Base-by-base conservation (phyloP, 768 basidiomycete species). In the Hygrocybe punicea region DNA sequence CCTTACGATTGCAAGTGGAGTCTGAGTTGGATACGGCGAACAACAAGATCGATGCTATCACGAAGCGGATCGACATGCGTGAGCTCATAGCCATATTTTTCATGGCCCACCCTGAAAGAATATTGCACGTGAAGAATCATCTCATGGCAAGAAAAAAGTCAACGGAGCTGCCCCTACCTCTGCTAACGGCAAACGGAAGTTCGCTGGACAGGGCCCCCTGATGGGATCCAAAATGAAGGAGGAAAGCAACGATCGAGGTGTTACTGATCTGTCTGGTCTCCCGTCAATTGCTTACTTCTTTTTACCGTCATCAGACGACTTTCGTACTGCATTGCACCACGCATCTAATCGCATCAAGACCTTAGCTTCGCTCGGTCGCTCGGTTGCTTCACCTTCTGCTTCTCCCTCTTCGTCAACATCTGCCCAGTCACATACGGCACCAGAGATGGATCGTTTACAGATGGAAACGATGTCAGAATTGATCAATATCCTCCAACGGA, bases 11-110 rank as follows among this genome's bases (percentile, higher is more conserved):
- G 17, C 81, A 89, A 73, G 89, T 94, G 23, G 82, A 89, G 69
- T 80, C 82, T 0, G 91, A 95, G 68, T 75, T 97, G 23, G 82
- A 84, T 40, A 85, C 83, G 68, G 90, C 93, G 2, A 83, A 82
- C 55, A 78, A 73, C 55, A 90, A 86, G 71, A 95, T 96, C 25
- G 80, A 80, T 25, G 69, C 77, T 14, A 81, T 98, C 29, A 80
- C 76, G 34, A 82, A 78, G 65, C 78, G 71, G 33, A 81, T 91
- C 34, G 82, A 84, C 19, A 72, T 73, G 45, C 72, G 84, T 84
- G 62, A 65, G 80, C 71, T 16, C 42, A 39, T 37, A 46, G 45
- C 16, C 52, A n/a, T 17, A 34, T 13, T 19, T 42, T 40, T 49
- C 5, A 25, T 51, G 25, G n/a, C n/a, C 35, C 33, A 33, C 55